Evolutionary conservation across 345 rosid genomes (phyloP), one percentile per base, ranked within the genome.

Genomic region (Camelina sativa): DNA sequence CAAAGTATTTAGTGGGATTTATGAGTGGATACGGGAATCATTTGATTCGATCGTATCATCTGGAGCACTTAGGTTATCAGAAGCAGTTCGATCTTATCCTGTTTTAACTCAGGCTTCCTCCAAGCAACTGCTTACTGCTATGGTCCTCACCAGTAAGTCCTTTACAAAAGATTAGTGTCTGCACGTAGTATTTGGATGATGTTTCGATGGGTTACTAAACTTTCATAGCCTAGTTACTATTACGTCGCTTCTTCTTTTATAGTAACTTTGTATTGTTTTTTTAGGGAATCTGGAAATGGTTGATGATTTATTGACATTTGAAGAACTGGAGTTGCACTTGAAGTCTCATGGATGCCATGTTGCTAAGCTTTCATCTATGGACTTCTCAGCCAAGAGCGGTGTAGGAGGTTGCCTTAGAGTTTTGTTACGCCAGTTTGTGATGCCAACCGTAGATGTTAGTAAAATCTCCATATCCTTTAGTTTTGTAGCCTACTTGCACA

Each of bases 241-340:
- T 43, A 63, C 46, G 16, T 16, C 5, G 38, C 28, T n/a, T 62
- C 23, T 62, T 48, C 55, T 55, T 65, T 44, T 55, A 16, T 4
- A 17, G 61, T 57, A 37, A 37, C 6, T 4, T 22, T 64, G 9
- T 43, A 59, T 43, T 78, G 20, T 10, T 69, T 4, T 25, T 54
- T 68, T 89, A 95, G 99, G 85, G 82, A 92, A 95, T 78, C 72
- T 95, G 88, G 99, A 92, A 84, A 88, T 95, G 79, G 92, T 92
- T 73, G 99, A 95, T 72, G 97, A 95, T 86, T 81, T 87, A 30
- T 25, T 85, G 77, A 90, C 99, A 34, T 95, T 89, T 53, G 80
- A 92, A 78, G 92, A 90, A 76, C 91, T 95, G 61, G 89, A 83
- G 6, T 67, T 73, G 35, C 87, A 85, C 73, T 83, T 95, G 80